Base-by-base conservation (phyloP, 2,329 filamentous ascomycete species). In the Fusarium lateritium region DNA sequence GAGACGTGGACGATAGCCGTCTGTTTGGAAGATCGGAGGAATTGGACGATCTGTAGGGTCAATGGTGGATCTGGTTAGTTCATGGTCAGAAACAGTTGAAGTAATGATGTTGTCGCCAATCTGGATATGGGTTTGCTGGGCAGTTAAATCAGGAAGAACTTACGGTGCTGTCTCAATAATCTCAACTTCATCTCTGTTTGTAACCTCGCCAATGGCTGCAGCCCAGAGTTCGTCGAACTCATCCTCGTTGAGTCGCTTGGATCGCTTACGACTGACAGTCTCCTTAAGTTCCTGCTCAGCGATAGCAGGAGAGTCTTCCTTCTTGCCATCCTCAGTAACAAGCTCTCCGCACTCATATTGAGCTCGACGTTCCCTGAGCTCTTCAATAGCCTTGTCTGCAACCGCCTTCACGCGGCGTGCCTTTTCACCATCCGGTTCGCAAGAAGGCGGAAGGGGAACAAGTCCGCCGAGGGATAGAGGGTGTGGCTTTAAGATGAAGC, bases 351-450 rank as follows among this genome's bases (percentile, higher is more conserved):
- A 99, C 82, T 99, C 96, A 75, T 90, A 98, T 74, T 94, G 91
- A 56, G 96, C 96, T 62, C 93, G 90, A 40, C 93, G 90, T 71
- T 97, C 89, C 55, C 96, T 88, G 49, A 99, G 86, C 73, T 94
- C 91, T 74, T 97, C 94, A 6, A 98, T 87, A 3, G 93, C 94
- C 78, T 91, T 92, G 77, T 98, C 91, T 9, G 94, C 94, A 17
- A 99, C 94, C 21, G 91, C 89, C 75, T 95, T 93, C 49, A 98
- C 92, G 19, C 92, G 91, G 39, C 93, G 89, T 9, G 92, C 93
- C 79, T 97, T 98, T 75, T 97, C 94, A 64, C 94, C 94, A 79
- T 99, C 97, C 0, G 96, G 92, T 80, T 98, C 95, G 79, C 96
- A 99, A 6, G 93, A 94, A 2, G 97, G 95, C 7, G 94, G 90